Evolutionary conservation across 306 rosid species (phyloP).

Genomic region (Glycine soja): DNA sequence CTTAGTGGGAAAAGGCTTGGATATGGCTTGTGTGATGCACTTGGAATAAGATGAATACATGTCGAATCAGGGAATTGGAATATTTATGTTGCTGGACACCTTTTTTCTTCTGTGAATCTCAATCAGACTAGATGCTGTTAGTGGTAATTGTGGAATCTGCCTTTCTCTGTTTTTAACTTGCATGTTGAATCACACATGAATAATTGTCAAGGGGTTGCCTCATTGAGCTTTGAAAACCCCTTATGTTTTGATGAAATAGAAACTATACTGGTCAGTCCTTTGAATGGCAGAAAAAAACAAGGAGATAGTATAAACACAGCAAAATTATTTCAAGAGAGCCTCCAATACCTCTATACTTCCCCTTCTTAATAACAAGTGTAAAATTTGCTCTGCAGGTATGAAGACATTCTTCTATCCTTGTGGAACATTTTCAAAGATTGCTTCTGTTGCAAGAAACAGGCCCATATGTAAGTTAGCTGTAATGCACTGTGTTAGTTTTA

Average conservation of each 20-base stretch:
- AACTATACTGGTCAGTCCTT: not conserved
- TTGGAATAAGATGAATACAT: slow-evolving; percentile 23
- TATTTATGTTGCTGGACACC: slow-evolving; percentile 27
- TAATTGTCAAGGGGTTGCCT: slow-evolving; percentile 37
- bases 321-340: slow-evolving; percentile 1
- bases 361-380: slow-evolving; percentile 25
- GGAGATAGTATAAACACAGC: not conserved
- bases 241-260: not conserved
- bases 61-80: slow-evolving; percentile 23
- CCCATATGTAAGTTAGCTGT: slow-evolving; percentile 78
- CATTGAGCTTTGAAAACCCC: slow-evolving; percentile 23
- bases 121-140: slow-evolving; percentile 27
- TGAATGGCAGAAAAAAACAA: slow-evolving; percentile 12
- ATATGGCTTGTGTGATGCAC: not conserved
- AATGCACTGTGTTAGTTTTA: slow-evolving; percentile 15
- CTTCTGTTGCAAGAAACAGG: slow-evolving; percentile 82
- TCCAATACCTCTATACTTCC: slow-evolving; percentile 22
- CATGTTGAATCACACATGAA: slow-evolving; percentile 39
- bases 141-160: slow-evolving; percentile 20
- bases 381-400: slow-evolving; percentile 65
- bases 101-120: slow-evolving; percentile 6
- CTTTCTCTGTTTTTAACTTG: slow-evolving; percentile 26
- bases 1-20: not conserved
- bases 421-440: slow-evolving; percentile 91
- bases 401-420: slow-evolving; percentile 95